Evolutionary conservation across 2,329 filamentous ascomycete species (phyloP).

Genomic region (Phialophora expanda): DNA sequence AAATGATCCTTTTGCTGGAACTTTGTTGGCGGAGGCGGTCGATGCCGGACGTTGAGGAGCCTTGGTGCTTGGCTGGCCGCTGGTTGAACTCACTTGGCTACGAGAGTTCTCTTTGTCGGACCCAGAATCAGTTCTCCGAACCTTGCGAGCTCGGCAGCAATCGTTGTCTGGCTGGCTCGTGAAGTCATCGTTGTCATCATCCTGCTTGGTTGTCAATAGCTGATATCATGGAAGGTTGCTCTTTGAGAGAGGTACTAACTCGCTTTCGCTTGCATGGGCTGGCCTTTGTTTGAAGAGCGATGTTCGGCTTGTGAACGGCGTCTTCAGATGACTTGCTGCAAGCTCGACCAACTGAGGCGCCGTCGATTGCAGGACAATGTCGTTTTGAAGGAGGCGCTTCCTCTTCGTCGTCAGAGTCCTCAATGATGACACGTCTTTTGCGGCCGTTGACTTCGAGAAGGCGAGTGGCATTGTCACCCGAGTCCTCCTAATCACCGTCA

Average conservation of each 20-base stretch:
- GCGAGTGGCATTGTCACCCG: neutral
- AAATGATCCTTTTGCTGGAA: neutral
- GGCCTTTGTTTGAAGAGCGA: neutral
- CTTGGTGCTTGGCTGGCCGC: neutral
- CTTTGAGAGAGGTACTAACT: neutral
- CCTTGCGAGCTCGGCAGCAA: neutral
- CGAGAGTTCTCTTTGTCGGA: conserved; percentile 1
- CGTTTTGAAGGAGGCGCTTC: neutral
- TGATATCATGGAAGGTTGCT: neutral
- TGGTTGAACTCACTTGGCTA: neutral
- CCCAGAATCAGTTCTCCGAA: neutral
- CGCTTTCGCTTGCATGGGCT: conserved; percentile 14
- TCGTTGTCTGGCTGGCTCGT: neutral
- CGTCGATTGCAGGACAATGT: neutral
- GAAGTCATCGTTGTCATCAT: conserved; percentile 1
- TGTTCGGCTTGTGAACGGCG: neutral
- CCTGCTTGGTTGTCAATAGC: conserved; percentile 11
- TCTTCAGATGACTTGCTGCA: conserved; percentile 7
- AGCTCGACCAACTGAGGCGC: neutral
- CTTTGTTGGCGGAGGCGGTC: neutral
- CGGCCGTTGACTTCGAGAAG: neutral
- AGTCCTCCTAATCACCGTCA: neutral
- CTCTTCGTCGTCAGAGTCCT: conserved; percentile 14
- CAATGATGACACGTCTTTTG: neutral
- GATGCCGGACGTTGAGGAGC: neutral